Base-by-base conservation (phyloP, 768 basidiomycete species). In the Rhizopogon vesiculosus region DNA sequence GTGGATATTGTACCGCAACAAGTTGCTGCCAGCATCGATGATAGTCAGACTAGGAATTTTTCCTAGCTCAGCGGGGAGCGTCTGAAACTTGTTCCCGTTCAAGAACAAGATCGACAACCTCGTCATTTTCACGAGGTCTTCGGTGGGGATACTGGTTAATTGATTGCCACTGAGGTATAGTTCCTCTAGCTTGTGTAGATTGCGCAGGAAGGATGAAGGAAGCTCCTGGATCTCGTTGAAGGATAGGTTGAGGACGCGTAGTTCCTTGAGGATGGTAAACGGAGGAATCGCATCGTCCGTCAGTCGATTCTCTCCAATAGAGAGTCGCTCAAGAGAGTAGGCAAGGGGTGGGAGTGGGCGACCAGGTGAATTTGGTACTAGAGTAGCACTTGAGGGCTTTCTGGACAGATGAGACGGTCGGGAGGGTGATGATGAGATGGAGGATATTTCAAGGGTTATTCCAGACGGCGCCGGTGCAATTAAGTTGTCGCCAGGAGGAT, bases 111-210 rank as follows among this genome's bases (percentile, higher is more conserved):
- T 80, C 41, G 81, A 76, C 49, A 99, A 71, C 57, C 77, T 79
- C 53, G 76, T 82, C 61, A 97, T 70, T 57, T 78, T 76, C 45
- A 85, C 85, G 43, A 99, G 69, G 66, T 97, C 93, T 68, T 98
- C 95, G 10, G 89, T 87, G 5, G 95, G 95, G 31, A 98, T 76
- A 58, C 83, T 88, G 7, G 91, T 89, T 62, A 99, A 74, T 70
- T 91, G 90, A 74, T 98, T 98, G n/a, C 96, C 96, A 61, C 91
- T 92, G 3, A 98, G 77, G 67, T 97, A 98, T 35, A 99, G 74
- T 71, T 95, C 89, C 69, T 92, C 84, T 9, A 99, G 77, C 41
- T 79, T 72, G 18, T 75, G 73, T 61, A 93, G 78, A 57, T 85
- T 85, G 59, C 80, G 76, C 63, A 98, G 84, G 63, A 93, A 94